These are phyloP conservation scores for Fusarium fracticaudum DNA, from an alignment of 2,329 filamentous ascomycete species.

Conservation along the genomic window DNA sequence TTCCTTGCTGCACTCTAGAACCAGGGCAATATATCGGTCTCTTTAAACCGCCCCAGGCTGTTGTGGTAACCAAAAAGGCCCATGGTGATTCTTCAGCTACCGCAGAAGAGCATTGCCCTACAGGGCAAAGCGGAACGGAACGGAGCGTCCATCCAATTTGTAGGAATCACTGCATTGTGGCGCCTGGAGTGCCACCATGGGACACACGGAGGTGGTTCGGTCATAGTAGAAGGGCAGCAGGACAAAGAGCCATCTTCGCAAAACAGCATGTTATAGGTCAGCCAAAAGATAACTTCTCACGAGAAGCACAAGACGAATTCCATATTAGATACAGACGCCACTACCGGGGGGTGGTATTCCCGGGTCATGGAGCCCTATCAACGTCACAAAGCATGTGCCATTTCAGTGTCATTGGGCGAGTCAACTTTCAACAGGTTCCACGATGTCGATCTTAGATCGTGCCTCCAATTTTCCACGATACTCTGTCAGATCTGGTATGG, in stretches of 20 bases:
- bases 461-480: neutral
- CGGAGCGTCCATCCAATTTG: neutral
- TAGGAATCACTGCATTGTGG: constrained; percentile 1
- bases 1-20: neutral
- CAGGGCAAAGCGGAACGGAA: neutral
- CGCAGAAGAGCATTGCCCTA: neutral
- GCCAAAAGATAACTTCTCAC: neutral
- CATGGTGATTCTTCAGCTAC: neutral
- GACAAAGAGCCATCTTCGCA: neutral
- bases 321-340: neutral
- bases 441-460: neutral
- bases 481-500: constrained; percentile 6
- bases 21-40: neutral
- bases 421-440: neutral
- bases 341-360: neutral
- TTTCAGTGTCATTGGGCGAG: neutral
- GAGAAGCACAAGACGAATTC: neutral
- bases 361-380: constrained; percentile 2
- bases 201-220: neutral
- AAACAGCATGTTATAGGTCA: constrained; percentile 8
- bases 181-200: neutral
- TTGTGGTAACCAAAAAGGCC: neutral
- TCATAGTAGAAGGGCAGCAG: neutral
- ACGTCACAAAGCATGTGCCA: constrained; percentile 20
- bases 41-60: neutral